Evolutionary conservation across 305 asterid species (phyloP), one percentile per base, ranked within the genome.

Genomic region (Fraxinus velutina): DNA sequence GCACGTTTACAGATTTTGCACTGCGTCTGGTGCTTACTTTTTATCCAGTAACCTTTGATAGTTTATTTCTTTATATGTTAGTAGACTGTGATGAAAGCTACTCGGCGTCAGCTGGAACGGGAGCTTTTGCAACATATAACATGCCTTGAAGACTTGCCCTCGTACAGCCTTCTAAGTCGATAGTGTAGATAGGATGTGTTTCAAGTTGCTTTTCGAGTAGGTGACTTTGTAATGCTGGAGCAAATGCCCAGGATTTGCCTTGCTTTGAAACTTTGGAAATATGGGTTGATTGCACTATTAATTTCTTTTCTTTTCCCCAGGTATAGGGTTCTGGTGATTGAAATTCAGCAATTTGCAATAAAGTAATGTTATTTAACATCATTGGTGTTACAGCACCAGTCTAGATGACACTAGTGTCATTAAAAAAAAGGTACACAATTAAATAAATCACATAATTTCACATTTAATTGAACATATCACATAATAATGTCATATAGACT

Each of bases 11-110:
- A 2, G 24, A 55, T 55, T 55, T 57, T 57, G 68, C 24, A 5
- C 70, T 13, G 3, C 13, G 1, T 57, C 70, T 57, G 29, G 70
- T 24, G 15, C 72, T 3, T 66, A 27, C 17, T 6, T 22, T 64
- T 24, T 4, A 64, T 64, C 33, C 29, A 22, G 27, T 22, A 64
- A 64, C 34, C 5, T 7, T 21, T 22, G 33, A 64, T 9, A 22
- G 15, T 64, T 64, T 64, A 64, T 22, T 8, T 22, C 6, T 22
- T 64, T 64, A 3, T 29, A 27, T 10, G 21, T 66, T 76, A 78
- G 21, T 84, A 96, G 99, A 85, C 94, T 73, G 99, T 96, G 89
- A 96, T 96, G 98, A 96, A 96, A 88, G 95, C 99, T 77, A 94
- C 99, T 21, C 97, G 98, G 9, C 96, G 92, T 60, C 97, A 93